phyloP scores from a whole-genome alignment of 1,139 yeast genomes.

The Insectozyma bohioensis region DNA sequence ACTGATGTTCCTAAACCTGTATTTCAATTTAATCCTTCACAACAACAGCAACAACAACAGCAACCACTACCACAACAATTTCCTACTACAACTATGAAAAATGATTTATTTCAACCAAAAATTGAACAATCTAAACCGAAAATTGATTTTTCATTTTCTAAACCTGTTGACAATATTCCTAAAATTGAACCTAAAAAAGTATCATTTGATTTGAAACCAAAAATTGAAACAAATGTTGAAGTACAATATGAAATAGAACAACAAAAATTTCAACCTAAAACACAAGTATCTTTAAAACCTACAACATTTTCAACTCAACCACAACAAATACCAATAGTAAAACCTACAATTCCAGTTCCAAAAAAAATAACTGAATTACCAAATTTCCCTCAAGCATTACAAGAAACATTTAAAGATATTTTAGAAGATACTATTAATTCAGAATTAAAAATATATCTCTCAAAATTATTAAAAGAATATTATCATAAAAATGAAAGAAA shows the following conservation, averaged over 20 bases:
- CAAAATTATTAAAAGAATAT: slow-evolving; percentile 24
- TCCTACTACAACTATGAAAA: background rate
- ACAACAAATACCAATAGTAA: background rate
- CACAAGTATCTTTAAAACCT: background rate
- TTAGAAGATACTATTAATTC: slow-evolving; percentile 29
- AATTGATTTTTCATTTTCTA: slow-evolving; percentile 9
- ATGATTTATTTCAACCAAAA: slow-evolving; percentile 2
- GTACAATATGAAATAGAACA: no score
- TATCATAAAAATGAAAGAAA: slow-evolving; percentile 24
- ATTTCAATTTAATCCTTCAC: slow-evolving; percentile 5
- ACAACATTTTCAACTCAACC: background rate
- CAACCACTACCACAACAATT: slow-evolving; percentile 1
- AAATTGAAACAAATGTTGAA: slow-evolving; percentile 1
- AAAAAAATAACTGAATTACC: slow-evolving; percentile 19
- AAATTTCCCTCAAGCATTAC: slow-evolving; percentile 20
- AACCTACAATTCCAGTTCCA: slow-evolving; percentile 1
- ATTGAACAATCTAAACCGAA: slow-evolving; percentile 3
- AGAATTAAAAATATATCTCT: slow-evolving; percentile 28
- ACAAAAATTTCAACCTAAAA: background rate
- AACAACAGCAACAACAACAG: background rate
- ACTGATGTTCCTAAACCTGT: background rate
- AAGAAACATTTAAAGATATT: slow-evolving; percentile 26
- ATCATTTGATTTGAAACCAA: slow-evolving; percentile 6
- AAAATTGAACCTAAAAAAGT: slow-evolving; percentile 5
- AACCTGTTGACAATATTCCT: slow-evolving; percentile 1